phyloP scores from a whole-genome alignment of 768 basidiomycete species.

The Lactarius deliciosus region DNA sequence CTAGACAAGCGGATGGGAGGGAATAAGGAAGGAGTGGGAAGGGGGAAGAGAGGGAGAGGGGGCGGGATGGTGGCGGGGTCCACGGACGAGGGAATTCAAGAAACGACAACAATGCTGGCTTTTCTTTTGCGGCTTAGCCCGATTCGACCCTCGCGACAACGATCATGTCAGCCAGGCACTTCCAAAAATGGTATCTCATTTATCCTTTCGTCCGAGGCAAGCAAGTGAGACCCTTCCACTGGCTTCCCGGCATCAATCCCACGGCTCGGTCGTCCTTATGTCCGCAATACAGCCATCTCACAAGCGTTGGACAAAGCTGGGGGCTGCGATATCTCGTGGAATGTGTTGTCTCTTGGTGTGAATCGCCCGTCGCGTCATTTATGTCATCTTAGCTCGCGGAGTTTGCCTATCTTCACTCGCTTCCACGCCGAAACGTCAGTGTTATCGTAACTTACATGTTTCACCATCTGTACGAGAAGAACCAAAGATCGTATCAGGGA shows the following conservation, averaged over 20 bases:
- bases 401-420: background rate
- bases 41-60: background rate
- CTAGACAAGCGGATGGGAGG: constrained; percentile 26
- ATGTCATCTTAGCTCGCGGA: background rate
- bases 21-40: constrained; percentile 3
- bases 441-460: background rate
- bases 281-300: background rate
- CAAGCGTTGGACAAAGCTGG: background rate
- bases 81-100: background rate
- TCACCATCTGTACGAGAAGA: background rate
- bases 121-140: background rate
- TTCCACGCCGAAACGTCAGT: background rate
- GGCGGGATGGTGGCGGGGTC: background rate
- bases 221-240: background rate
- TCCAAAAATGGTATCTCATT: background rate
- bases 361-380: background rate
- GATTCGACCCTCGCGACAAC: background rate
- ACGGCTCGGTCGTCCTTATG: background rate
- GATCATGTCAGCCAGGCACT: background rate
- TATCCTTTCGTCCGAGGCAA: background rate
- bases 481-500: background rate
- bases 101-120: background rate
- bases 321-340: background rate
- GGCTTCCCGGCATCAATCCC: background rate
- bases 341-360: background rate